phyloP scores from a whole-genome alignment of 495 filamentous ascomycete genomes.

The Podospora anserina region DNA sequence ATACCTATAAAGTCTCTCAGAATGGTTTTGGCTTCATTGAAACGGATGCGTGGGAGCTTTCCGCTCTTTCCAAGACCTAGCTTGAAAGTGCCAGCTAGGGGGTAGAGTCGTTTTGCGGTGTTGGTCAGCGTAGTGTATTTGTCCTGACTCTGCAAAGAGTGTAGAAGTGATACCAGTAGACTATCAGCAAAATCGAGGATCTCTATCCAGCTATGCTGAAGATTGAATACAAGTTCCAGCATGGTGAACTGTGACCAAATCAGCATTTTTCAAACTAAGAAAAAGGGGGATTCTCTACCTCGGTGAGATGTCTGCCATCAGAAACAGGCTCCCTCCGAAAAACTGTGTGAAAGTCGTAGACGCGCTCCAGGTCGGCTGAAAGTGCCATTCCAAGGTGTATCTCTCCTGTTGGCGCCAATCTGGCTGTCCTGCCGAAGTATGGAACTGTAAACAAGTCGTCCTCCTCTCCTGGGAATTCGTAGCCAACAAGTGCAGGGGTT shows the following conservation, averaged over 20 bases:
- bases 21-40: background rate
- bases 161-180: background rate
- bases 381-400: slow-evolving; percentile 1
- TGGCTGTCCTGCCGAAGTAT: background rate
- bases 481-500: background rate
- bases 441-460: background rate
- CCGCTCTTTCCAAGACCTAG: background rate
- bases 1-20: background rate
- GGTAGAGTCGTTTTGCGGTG: background rate
- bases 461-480: background rate
- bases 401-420: background rate
- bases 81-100: background rate
- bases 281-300: background rate
- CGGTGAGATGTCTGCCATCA: background rate
- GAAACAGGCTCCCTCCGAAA: background rate
- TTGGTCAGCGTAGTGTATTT: background rate
- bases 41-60: background rate
- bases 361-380: background rate
- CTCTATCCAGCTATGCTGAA: background rate
- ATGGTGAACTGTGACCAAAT: background rate
- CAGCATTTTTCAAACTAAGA: background rate
- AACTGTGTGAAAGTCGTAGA: background rate
- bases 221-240: background rate
- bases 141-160: background rate
- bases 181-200: background rate